Conservation (phyloP, 2,329 filamentous ascomycete species). For the Bipolaris sorokiniana region DNA sequence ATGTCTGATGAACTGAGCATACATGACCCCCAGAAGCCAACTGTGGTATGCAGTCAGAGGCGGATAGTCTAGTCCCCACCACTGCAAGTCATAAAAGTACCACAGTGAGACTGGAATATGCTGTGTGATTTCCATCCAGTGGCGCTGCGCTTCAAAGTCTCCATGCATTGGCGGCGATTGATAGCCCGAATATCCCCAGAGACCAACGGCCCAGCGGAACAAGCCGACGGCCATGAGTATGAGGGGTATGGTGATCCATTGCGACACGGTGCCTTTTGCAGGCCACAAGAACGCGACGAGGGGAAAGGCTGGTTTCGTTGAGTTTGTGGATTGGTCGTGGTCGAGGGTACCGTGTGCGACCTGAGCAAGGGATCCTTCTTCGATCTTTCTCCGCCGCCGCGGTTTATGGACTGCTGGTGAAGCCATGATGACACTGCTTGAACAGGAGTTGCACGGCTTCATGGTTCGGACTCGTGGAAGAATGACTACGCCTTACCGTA, state of each 20-base stretch:
- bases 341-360: constrained; percentile 53
- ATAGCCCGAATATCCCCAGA: constrained; percentile 95
- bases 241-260: constrained; percentile 90
- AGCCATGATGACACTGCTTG: constrained; percentile 35
- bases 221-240: constrained; percentile 89
- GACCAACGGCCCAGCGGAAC: constrained; percentile 88
- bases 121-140: constrained; percentile 98
- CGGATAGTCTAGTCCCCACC: constrained; percentile 98
- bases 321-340: constrained; percentile 53
- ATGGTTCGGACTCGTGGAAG: constrained; percentile 17
- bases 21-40: constrained; percentile 88
- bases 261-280: constrained; percentile 78
- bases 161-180: constrained; percentile 87
- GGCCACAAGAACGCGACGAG: constrained; percentile 95
- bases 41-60: constrained; percentile 98
- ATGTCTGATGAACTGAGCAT: constrained; percentile 35
- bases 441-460: constrained; percentile 2
- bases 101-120: constrained; percentile 90
- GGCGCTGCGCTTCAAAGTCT: constrained; percentile 96
- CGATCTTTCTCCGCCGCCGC: constrained; percentile 53
- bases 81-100: constrained; percentile 96
- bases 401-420: constrained; percentile 49
- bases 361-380: constrained; percentile 48
- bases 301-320: constrained; percentile 75
- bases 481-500: constrained; percentile 9